Percentiles rank a stretch among this genome's conserved stretches.
phyloP scores from a whole-genome alignment of 768 basidiomycete genomes.

The Strobilomyces confusus region DNA sequence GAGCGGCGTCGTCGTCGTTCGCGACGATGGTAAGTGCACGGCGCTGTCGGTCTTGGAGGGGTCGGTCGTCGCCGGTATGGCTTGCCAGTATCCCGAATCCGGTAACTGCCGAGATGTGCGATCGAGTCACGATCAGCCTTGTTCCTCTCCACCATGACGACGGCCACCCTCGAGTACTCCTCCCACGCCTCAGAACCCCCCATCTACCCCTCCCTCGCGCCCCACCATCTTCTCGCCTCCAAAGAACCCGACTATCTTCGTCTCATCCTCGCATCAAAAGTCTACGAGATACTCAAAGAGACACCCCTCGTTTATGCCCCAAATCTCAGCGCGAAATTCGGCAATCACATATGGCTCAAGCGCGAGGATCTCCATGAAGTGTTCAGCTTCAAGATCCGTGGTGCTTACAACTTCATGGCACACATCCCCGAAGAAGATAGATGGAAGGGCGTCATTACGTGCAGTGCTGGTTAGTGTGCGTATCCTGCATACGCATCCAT shows the following conservation, averaged over 20 bases:
- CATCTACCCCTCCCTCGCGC: slow-evolving; percentile 60
- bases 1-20: slow-evolving; percentile 5
- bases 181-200: slow-evolving; percentile 66
- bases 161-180: slow-evolving; percentile 62
- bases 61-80: not conserved
- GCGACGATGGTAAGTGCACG: not conserved
- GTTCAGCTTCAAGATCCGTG: slow-evolving; percentile 98
- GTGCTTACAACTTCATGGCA: slow-evolving; percentile 99
- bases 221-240: slow-evolving; percentile 59
- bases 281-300: slow-evolving; percentile 85
- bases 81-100: slow-evolving; percentile 5
- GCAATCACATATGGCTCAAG: slow-evolving; percentile 94
- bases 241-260: slow-evolving; percentile 84
- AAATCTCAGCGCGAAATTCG: slow-evolving; percentile 82
- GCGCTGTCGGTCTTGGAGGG: not conserved
- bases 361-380: slow-evolving; percentile 96
- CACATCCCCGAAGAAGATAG: slow-evolving; percentile 80
- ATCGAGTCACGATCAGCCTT: slow-evolving; percentile 3
- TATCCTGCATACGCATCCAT: slow-evolving; percentile 27
- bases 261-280: slow-evolving; percentile 84
- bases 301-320: slow-evolving; percentile 87
- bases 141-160: slow-evolving; percentile 22
- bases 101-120: slow-evolving; percentile 15
- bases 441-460: slow-evolving; percentile 97
- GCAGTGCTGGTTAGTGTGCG: slow-evolving; percentile 91